phyloP scores from a whole-genome alignment of 2,329 filamentous ascomycete genomes.

The Verticillium klebahnii region DNA sequence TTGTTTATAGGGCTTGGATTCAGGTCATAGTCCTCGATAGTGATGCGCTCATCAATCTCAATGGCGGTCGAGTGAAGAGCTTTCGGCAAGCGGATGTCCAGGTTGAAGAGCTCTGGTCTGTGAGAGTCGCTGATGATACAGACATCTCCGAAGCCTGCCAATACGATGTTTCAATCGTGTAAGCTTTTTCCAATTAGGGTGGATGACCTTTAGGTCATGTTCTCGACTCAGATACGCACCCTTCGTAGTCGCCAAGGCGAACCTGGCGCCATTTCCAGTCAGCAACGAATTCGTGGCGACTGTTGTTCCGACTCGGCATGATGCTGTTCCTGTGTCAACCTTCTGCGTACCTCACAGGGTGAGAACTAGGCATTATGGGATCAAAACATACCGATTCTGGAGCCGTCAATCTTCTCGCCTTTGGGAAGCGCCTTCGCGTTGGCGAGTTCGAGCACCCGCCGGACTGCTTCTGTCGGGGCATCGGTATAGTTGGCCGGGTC shows the following conservation, averaged over 20 bases:
- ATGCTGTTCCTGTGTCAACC: slow-evolving; percentile 41
- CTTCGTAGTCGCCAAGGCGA: slow-evolving; percentile 66
- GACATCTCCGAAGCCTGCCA: slow-evolving; percentile 57
- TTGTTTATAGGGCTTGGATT: slow-evolving; percentile 49
- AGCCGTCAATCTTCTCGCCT: slow-evolving; percentile 25
- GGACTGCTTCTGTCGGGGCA: slow-evolving; percentile 67
- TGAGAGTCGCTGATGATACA: slow-evolving; percentile 71
- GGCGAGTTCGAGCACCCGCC: slow-evolving; percentile 59
- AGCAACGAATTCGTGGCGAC: slow-evolving; percentile 69
- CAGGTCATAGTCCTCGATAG: slow-evolving; percentile 68
- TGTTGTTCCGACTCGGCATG: slow-evolving; percentile 72
- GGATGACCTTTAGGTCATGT: too few relatives aligned
- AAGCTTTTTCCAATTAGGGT: too few relatives aligned
- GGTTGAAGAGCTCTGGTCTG: slow-evolving; percentile 66
- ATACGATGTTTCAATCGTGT: not conserved
- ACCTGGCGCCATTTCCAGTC: slow-evolving; percentile 34
- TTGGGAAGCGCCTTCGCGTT: slow-evolving; percentile 50
- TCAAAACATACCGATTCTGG: slow-evolving; percentile 20
- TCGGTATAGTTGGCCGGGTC: slow-evolving; percentile 68
- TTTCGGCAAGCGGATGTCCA: slow-evolving; percentile 62
- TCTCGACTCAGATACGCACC: slow-evolving; percentile 28
- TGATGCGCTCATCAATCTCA: slow-evolving; percentile 69
- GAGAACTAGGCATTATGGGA: too few relatives aligned
- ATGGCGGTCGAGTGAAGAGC: slow-evolving; percentile 64
- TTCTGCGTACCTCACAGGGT: too few relatives aligned